Base-by-base conservation (phyloP, 2,329 filamentous ascomycete genomes). In the Verruconis gallopava region DNA sequence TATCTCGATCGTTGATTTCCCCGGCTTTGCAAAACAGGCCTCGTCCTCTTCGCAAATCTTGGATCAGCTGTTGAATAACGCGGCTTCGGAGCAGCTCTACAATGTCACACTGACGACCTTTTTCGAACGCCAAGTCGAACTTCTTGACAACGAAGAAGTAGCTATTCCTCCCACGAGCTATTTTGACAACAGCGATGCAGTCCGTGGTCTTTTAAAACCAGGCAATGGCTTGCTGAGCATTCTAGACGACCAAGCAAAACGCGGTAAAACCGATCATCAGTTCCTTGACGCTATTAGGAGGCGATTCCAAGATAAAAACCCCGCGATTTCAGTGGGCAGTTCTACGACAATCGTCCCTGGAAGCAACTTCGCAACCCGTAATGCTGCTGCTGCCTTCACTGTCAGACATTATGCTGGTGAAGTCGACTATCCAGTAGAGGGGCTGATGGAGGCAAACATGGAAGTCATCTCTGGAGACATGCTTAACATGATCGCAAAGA, bases 391-490 rank as follows among this genome's bases (percentile, higher is more conserved):
- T 4, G 74, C 75, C 6, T 98, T 98, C 63, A 88, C 86, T 0
- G 79, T 98, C 44, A 86, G 83, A 60, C 91, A 98, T 61, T 98
- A 93, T 60, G 89, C 89, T 30, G 91, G 91, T 39, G 91, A 96
- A 57, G 85, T 98, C 4, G 91, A 98, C 47, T 98, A 98, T 56
- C 79, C 85, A 2, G 74, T 93, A 46, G 80, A 81, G 51, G 85
- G 85, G 4, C 67, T 98, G 17, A 73, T 96, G 2, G 91, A 98
- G 60, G 88, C 94, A 62, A 98, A 98, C 50, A 85, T 88, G 41
- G 91, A 98, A 58, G 77, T 94, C 47, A 91, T 98, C 48, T 94
- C 88, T 3, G 89, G 86, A 19, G 91, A 98, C 60, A 67, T 98
- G 52, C 85, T 98, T 71, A 95, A 93, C 62, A 72, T 98, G 52